Base-by-base conservation (phyloP, 345 rosid genomes). In the Draba incana region DNA sequence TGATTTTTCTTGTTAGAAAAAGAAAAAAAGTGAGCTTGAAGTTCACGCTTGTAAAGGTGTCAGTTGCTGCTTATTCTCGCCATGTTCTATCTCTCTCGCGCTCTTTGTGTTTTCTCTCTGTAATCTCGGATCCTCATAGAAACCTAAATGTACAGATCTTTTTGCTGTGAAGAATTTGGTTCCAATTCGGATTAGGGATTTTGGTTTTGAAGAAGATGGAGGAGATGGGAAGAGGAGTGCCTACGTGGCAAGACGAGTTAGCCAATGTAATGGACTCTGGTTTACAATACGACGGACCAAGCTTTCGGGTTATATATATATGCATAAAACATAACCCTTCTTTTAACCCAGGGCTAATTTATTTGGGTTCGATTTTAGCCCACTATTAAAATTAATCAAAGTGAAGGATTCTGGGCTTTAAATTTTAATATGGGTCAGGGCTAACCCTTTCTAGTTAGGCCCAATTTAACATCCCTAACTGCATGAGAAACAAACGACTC, bases 241-340 rank as follows among this genome's bases (percentile, higher is more conserved):
- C 69, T 75, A 75, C 89, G 81, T 93, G 98, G 98, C 84, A 72
- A 43, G 94, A 90, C 41, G 97, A 90, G 28, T 72, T 84, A 33
- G 83, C 82, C 5, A 84, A 88, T 77, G 67, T 93, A 47, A 78
- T 84, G 62, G 92, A 81, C 38, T 58, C 83, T 6, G 86, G 70
- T 24, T 37, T 80, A 27, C 72, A 64, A 0, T 84, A 84, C 81
- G 77, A 78, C 33, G 80, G 67, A 3, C 85, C 88, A 25, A 45
- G 60, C 68, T 48, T 48, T 35, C 78, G 53, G 72, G 12, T 28
- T 70, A 20, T 20, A 20, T 20, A 20, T 20, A 20, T 20, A 20
- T 20, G 20, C 20, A 20, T 20, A 20, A 20, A 20, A 20, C 20
- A 20, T 20, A 20, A 20, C 20, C 20, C 20, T 20, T 20, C 20